Evolutionary conservation across 345 rosid species (phyloP).

Genomic region (Psidium friedrichsthalianum): DNA sequence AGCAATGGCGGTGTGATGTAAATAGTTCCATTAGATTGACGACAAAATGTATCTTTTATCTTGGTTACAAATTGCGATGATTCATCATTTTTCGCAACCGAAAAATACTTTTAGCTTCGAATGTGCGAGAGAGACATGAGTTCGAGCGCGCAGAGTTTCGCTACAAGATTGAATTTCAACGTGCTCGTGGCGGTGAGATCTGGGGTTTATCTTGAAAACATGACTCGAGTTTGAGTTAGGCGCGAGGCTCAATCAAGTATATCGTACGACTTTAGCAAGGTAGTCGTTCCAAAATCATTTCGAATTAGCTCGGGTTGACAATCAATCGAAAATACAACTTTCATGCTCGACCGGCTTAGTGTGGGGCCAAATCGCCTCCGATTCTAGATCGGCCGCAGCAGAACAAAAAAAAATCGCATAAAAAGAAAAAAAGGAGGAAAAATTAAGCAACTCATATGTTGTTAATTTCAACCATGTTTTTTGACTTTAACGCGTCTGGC

Average conservation of each 20-base stretch:
- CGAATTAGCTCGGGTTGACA: not conserved
- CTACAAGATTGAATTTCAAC: not conserved
- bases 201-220: not conserved
- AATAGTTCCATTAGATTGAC: not conserved
- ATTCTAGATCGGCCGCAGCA: not conserved
- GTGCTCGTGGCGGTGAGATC: not conserved
- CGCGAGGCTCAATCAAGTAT: not conserved
- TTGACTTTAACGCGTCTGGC: not conserved
- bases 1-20: not conserved
- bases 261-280: not conserved
- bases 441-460: not conserved
- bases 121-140: not conserved
- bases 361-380: too few relatives aligned
- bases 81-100: not conserved
- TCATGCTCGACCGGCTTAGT: too few relatives aligned
- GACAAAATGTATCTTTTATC: not conserved
- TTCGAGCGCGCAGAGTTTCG: not conserved
- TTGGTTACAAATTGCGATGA: not conserved
- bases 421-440: not conserved
- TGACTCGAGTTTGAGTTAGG: not conserved
- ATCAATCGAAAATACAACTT: too few relatives aligned
- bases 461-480: not conserved
- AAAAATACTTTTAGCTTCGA: not conserved
- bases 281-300: not conserved
- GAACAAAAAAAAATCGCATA: not conserved